Base-by-base conservation (phyloP, 1,284 basidiomycete genomes). In the Pulchroboletus neoregius region DNA sequence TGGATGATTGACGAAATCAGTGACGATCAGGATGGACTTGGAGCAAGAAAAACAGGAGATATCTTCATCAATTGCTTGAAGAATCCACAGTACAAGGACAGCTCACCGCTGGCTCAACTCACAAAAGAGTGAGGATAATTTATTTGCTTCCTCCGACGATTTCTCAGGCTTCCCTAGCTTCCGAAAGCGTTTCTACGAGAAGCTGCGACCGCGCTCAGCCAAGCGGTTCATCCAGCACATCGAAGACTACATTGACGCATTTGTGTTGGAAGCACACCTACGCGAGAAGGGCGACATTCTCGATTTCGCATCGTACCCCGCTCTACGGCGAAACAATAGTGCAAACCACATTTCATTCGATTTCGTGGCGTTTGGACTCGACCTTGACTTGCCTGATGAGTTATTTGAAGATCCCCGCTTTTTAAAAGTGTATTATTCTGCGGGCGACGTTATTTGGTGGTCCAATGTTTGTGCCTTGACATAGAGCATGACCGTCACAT, bases 1-100 rank as follows among this genome's bases (percentile, higher is more conserved):
- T 85, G 84, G 63, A 79, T 82, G 35, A 70, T 84, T 45, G 84
- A 87, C 59, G 83, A 85, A 62, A 71, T 84, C 50, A 84, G 79
- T 58, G 82, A 86, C 56, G 81, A 83, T 43, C 82, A 83, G 65
- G 73, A 68, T 51, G 76, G 75, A 18, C 64, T 65, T 46, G 80
- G 78, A 45, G 82, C 81, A 26, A 68, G 71, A 31, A 62, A 67
- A 31, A 82, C 79, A 31, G 77, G 80, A 16, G 67, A 72, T 30
- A 68, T 76, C 16, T 78, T 80, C 52, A 66, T 79, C 43, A 71
- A 76, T 43, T 73, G 75, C 10, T 72, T 84, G 70, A 68, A 65
- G 46, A 68, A 80, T 55, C 61, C 73, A 11, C 63, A 70, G n/a
- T 80, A 72, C 70, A 68, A 76, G 43, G 76, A 83, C 55, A 68